Base-by-base conservation (phyloP, 2,329 filamentous ascomycete species). In the Sclerotinia subarctica region DNA sequence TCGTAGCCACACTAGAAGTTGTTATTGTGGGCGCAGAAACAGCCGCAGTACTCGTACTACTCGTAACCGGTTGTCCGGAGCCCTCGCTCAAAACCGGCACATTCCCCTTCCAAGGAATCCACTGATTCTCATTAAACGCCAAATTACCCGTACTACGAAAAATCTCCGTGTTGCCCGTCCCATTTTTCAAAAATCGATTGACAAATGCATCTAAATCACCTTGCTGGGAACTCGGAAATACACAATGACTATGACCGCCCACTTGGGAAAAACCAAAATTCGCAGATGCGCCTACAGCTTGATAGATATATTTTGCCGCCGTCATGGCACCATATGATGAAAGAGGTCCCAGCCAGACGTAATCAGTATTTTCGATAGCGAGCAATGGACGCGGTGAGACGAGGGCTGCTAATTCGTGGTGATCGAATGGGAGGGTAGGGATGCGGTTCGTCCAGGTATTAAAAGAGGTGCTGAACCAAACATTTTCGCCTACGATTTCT, bases 401-500 rank as follows among this genome's bases (percentile, higher is more conserved):
- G 26, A 86, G 79, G 10, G 81, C 85, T n/a, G 83, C 85, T 53
- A 88, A 81, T 71, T 83, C 82, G 76, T 88, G 85, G 60, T 86
- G 85, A 72, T 87, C 85, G 70, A 83, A 83, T 3, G 86, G 84
- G 56, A 87, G 78, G 26, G 76, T 79, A 64, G 74, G 79, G 26
- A 82, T 81, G 70, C 80, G 78, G 21, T 46, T 80, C 62, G 81
- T 81, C 77, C 85, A 86, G 6, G 77, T 69, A 76, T 88, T 81
- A 76, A 89, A 85, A 60, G 79, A 78, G 44, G 79, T 79, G 66
- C 84, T 85, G 81, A 88, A 88, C 86, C 87, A 89, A 26, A 86
- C 84, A 73, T 88, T 88, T 79, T 88, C 86, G 17, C 13, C 11
- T 5, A 88, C 80, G 70, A 88, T 88, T 78, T 88, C 79, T 38